Percentiles rank a stretch among this genome's conserved stretches.
Conservation (phyloP, 2,329 filamentous ascomycete genomes). For the Exophiala sp. region DNA sequence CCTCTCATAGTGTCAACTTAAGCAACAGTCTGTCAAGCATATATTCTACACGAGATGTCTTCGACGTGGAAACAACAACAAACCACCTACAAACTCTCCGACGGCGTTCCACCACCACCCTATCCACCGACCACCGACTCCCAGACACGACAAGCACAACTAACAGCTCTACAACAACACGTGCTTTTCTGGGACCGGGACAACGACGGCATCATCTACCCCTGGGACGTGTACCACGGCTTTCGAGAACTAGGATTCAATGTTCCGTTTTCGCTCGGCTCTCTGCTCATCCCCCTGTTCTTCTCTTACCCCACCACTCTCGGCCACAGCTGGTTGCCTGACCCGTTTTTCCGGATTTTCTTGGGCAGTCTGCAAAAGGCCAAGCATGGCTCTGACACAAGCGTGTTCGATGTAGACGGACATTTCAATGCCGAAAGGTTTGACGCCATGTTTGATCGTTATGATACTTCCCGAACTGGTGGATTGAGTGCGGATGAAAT, state of each 20-base stretch:
- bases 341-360: slow-evolving; percentile 41
- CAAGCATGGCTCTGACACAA: slow-evolving; percentile 42
- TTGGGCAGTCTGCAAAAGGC: slow-evolving; percentile 39
- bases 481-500: slow-evolving; percentile 39
- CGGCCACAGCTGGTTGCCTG: slow-evolving; percentile 37
- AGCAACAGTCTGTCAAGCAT: too few species aligned
- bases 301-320: slow-evolving; percentile 45
- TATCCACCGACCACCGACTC: neutral
- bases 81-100: neutral
- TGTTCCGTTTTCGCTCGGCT: slow-evolving; percentile 34
- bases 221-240: slow-evolving; percentile 46
- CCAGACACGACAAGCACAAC: neutral
- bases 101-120: neutral
- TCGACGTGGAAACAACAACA: neutral
- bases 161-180: slow-evolving; percentile 22
- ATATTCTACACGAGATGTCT: neutral
- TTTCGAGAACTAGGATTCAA: slow-evolving; percentile 43
- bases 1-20: too few species aligned
- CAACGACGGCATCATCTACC: slow-evolving; percentile 49
- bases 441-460: slow-evolving; percentile 46
- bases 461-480: slow-evolving; percentile 36
- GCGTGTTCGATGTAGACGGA: slow-evolving; percentile 44
- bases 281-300: slow-evolving; percentile 38
- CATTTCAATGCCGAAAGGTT: slow-evolving; percentile 44
- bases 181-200: slow-evolving; percentile 50